phyloP scores from a whole-genome alignment of 306 rosid genomes.

The Oxytropis ochrocephala region DNA sequence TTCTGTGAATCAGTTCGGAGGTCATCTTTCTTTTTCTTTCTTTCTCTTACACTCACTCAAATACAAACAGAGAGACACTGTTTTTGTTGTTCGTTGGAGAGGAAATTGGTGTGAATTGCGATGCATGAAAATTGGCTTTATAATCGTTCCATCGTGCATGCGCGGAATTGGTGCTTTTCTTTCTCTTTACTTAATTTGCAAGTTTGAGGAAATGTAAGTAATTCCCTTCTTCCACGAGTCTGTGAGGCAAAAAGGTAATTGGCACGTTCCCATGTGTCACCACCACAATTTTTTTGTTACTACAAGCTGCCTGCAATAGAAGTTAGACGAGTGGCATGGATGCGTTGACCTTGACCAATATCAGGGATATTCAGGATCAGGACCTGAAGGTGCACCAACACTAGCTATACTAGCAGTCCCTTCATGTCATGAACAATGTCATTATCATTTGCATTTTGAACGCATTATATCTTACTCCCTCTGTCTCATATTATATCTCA shows the following conservation, averaged over 20 bases:
- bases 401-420: neutral
- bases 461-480: neutral
- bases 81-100: neutral
- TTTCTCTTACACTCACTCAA: neutral
- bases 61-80: neutral
- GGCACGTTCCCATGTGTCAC: neutral
- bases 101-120: slow-evolving; percentile 12
- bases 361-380: neutral
- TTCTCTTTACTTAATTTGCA: neutral
- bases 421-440: neutral
- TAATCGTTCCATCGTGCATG: slow-evolving; percentile 45
- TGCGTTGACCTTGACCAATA: neutral
- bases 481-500: too few relatives aligned
- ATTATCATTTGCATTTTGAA: neutral
- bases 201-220: neutral
- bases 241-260: neutral
- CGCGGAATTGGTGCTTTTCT: neutral
- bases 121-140: slow-evolving; percentile 60
- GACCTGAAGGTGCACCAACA: neutral
- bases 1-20: slow-evolving; percentile 42
- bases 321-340: neutral
- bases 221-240: neutral
- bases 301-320: neutral
- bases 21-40: neutral
- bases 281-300: neutral